These are phyloP conservation scores for Westerdykella ornata DNA, from an alignment of 2,329 filamentous ascomycete genomes.

Conservation along the genomic window DNA sequence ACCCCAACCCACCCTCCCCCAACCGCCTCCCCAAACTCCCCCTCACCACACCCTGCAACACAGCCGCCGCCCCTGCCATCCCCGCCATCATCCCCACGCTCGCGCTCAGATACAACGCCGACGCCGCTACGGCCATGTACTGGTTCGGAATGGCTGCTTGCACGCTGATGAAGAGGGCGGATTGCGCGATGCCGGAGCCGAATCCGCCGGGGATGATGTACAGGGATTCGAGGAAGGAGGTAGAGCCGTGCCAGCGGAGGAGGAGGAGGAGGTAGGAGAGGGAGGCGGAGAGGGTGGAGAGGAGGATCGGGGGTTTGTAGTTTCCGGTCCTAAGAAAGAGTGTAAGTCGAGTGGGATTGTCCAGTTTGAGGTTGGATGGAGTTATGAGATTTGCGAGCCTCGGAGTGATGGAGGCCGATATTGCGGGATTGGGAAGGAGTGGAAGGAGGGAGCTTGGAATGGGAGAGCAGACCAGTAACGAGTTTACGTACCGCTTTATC, in stretches of 20 bases:
- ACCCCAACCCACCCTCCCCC: conserved; percentile 4
- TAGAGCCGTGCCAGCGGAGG: conserved; percentile 24
- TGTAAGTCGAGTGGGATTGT: too few relatives aligned
- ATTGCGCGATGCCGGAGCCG: conserved; percentile 19
- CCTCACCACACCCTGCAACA: conserved; percentile 18
- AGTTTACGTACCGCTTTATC: conserved; percentile 4
- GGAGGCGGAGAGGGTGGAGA: conserved; percentile 14
- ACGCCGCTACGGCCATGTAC: conserved; percentile 17
- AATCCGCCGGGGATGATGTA: conserved; percentile 27
- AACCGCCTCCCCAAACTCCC: conserved; percentile 12
- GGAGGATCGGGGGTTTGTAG: conserved; percentile 18
- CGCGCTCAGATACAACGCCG: conserved; percentile 16
- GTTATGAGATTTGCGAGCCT: too few relatives aligned
- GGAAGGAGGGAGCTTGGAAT: too few relatives aligned
- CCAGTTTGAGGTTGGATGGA: too few relatives aligned
- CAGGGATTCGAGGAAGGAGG: conserved; percentile 20
- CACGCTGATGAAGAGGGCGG: conserved; percentile 22
- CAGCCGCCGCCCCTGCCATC: conserved; percentile 19
- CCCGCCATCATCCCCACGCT: conserved; percentile 16
- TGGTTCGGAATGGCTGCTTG: conserved; percentile 16
- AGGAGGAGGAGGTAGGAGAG: conserved; percentile 21
- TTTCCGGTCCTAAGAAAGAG: conserved; percentile 13
- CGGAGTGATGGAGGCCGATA: too few relatives aligned
- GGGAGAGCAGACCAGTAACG: too few relatives aligned
- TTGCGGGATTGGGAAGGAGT: too few relatives aligned